phyloP scores from a whole-genome alignment of 2,329 filamentous ascomycete genomes.

The Purpureocillium takamizusanense region DNA sequence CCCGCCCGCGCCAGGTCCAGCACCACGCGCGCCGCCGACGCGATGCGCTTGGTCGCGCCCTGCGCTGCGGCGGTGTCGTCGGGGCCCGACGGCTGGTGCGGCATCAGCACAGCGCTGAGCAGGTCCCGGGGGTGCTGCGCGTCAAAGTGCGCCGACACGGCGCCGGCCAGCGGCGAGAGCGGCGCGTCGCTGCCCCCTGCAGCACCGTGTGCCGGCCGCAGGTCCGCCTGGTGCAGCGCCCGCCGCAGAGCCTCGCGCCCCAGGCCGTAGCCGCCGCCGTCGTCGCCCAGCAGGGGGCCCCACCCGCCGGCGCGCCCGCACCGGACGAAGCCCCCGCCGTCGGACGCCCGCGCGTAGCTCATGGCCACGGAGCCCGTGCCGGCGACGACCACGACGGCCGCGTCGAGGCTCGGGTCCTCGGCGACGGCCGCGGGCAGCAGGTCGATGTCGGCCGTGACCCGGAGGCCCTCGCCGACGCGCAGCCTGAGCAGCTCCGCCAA shows the following conservation, averaged over 20 bases:
- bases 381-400: conserved; percentile 27
- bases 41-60: conserved; percentile 8
- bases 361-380: conserved; percentile 35
- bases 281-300: conserved; percentile 33
- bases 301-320: conserved; percentile 30
- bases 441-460: conserved; percentile 29
- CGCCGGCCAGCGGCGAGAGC: conserved; percentile 5
- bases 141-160: conserved; percentile 9
- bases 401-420: conserved; percentile 7
- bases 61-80: background rate
- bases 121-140: conserved; percentile 7
- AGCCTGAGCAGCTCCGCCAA: conserved; percentile 19
- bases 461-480: conserved; percentile 11
- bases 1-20: too few relatives aligned
- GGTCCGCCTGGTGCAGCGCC: conserved; percentile 21
- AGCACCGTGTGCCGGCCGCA: conserved; percentile 3
- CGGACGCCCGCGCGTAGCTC: conserved; percentile 17
- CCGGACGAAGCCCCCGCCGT: conserved; percentile 10
- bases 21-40: background rate
- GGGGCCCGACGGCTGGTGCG: conserved; percentile 3
- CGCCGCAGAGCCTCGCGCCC: conserved; percentile 24
- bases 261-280: conserved; percentile 31
- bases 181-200: background rate
- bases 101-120: conserved; percentile 11
- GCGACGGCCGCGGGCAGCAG: conserved; percentile 21